Evolutionary conservation across 257 asterid species (phyloP).

Genomic region (Solanum pinnatisectum): DNA sequence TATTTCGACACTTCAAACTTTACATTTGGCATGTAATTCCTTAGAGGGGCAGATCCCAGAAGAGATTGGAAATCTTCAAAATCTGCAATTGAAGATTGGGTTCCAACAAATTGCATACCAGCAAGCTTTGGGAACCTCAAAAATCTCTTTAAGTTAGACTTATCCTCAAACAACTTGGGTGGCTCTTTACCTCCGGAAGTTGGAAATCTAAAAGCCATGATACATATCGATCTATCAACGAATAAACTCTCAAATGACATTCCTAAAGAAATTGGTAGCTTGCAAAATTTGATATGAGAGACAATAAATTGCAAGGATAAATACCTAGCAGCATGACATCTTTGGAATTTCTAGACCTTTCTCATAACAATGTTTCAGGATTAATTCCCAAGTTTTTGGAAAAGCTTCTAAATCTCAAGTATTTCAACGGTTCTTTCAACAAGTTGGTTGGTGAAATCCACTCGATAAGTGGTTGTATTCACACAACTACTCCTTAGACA

Average conservation of each 20-base stretch:
- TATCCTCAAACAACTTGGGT: not conserved
- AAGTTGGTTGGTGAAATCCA: not conserved
- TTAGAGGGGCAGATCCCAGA: not conserved
- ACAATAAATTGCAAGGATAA: not conserved
- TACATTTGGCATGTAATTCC: not conserved
- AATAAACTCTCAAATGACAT: not conserved
- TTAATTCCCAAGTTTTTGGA: not conserved
- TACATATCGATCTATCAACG: not conserved
- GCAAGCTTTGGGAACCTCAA: not conserved
- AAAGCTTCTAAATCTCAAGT: not conserved
- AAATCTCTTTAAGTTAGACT: not conserved
- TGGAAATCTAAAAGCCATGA: not conserved
- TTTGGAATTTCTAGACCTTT: not conserved
- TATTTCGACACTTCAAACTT: not conserved
- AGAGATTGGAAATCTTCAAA: not conserved
- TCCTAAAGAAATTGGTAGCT: not conserved
- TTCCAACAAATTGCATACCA: not conserved
- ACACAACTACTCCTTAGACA: not conserved
- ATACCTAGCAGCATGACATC: not conserved
- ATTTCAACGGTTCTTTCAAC: not conserved
- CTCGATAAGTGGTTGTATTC: not conserved
- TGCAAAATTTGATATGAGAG: not conserved
- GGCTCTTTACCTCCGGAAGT: not conserved
- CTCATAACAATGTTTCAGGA: not conserved
- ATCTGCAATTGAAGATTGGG: not conserved